Evolutionary conservation across 148 eudicot genomes (phyloP), one percentile per base, ranked within the genome.

Genomic region (Beta vulgaris): DNA sequence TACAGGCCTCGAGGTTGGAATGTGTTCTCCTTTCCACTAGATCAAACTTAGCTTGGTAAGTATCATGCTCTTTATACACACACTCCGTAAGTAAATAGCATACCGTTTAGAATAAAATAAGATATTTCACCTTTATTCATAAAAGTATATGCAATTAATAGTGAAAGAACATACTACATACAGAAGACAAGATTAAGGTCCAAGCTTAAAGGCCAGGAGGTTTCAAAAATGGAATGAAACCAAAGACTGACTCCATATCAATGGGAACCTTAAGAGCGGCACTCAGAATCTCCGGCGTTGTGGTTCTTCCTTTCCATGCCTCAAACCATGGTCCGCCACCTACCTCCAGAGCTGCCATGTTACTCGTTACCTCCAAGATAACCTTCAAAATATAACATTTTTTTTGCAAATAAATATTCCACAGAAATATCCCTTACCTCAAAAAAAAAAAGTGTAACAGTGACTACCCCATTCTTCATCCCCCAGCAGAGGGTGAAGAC

Each of bases 241-340:
- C 73, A 14, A 83, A 85, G 23, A 85, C 32, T 9, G 83, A 84
- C 37, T 91, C 97, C 32, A 89, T 76, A 77, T 91, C 97, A 57
- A 91, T 77, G 0, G 93, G 90, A 74, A 91, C 64, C 29, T 78
- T 80, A 40, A 91, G 81, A 63, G 91, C 88, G 2, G 84, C 84
- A 29, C 59, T 87, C 31, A 89, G 21, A 43, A 89, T 74, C 77
- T 91, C 93, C 2, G 97, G 97, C 10, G 89, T 69, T 16, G 53
- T 11, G 9, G 97, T 84, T 76, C 68, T 76, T 74, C 89, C 93
- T 78, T 79, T 87, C 97, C 97, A 91, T 69, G 82, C 51, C 79
- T 54, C 84, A 78, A 91, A 91, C 97, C 97, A 91, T 40, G 97
- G 97, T 32, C 97, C 97, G 46, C 97, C 97, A 29, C 97, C 97